A percentile compares a stretch with the other conserved stretches of the same genome.
phyloP scores from a whole-genome alignment of 2,329 filamentous ascomycete genomes.

The Colletotrichum simmondsii region DNA sequence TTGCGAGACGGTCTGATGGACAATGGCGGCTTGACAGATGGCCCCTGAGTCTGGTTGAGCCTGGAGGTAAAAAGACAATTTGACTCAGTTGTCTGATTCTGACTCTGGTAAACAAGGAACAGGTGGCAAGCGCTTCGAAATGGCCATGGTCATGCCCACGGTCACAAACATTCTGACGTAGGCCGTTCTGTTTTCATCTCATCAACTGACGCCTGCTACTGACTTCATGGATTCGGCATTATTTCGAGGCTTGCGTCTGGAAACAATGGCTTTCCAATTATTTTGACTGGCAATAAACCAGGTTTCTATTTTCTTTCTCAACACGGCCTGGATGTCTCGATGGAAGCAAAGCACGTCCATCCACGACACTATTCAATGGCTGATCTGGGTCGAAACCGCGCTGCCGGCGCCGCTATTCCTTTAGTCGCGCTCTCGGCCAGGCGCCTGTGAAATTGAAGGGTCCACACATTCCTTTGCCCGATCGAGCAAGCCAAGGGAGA shows the following conservation, averaged over 20 bases:
- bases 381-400: constrained; percentile 6
- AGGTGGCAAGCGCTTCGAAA: background rate
- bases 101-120: constrained; percentile 6
- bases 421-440: constrained; percentile 4
- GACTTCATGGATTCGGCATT: background rate
- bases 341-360: background rate
- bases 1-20: background rate
- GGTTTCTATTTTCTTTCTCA: background rate
- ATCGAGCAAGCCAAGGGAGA: background rate
- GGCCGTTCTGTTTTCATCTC: background rate
- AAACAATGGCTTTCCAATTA: background rate
- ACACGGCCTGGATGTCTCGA: background rate
- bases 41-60: background rate
- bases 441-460: constrained; percentile 14
- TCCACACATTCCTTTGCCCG: constrained; percentile 7
- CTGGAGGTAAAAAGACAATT: background rate
- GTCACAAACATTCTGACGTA: background rate
- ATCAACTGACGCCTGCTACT: background rate
- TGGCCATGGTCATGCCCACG: too few relatives aligned
- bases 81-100: background rate
- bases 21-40: background rate
- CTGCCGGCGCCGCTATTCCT: background rate
- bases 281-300: background rate
- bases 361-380: background rate
- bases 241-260: background rate